These are phyloP conservation scores for Astraeus odoratus DNA, from an alignment of 768 basidiomycete genomes.

Conservation along the genomic window DNA sequence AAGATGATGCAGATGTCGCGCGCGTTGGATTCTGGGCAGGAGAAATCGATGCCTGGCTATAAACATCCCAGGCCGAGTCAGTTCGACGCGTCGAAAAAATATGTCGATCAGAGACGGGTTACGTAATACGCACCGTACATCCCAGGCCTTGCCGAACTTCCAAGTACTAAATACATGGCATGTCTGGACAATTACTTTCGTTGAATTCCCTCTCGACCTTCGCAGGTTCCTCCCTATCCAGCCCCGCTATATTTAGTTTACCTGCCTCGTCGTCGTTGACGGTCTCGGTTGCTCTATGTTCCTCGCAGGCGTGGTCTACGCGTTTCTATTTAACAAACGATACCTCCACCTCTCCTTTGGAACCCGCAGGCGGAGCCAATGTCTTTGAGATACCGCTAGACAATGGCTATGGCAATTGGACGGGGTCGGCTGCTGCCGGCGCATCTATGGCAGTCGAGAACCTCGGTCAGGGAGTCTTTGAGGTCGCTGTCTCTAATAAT, in stretches of 20 bases:
- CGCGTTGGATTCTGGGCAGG: not conserved
- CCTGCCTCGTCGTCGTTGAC: constrained; percentile 34
- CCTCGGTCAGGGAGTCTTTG: constrained; percentile 38
- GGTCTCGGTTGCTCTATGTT: constrained; percentile 47
- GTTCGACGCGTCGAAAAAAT: constrained; percentile 6
- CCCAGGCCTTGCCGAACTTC: too few relatives aligned
- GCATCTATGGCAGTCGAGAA: constrained; percentile 46
- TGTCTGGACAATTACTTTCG: constrained; percentile 18
- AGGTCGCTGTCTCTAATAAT: constrained; percentile 49
- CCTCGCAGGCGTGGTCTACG: constrained; percentile 28
- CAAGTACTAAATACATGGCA: not conserved
- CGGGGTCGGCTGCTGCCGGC: constrained; percentile 37
- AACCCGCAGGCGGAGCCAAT: constrained; percentile 31
- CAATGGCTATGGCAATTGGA: constrained; percentile 48
- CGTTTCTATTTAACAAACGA: constrained; percentile 58
- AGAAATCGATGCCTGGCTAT: constrained; percentile 17
- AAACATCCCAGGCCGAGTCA: constrained; percentile 15
- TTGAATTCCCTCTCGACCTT: constrained; percentile 34
- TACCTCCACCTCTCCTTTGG: constrained; percentile 30
- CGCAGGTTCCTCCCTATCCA: constrained; percentile 22
- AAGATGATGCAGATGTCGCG: not conserved
- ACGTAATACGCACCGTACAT: not conserved
- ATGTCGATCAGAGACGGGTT: not conserved
- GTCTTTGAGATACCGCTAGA: constrained; percentile 42
- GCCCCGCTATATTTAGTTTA: constrained; percentile 33